Percentiles rank a stretch among this genome's conserved stretches.
Evolutionary conservation across 805 yeast species (phyloP).

Genomic region (Nakazawaea wyomingensis): DNA sequence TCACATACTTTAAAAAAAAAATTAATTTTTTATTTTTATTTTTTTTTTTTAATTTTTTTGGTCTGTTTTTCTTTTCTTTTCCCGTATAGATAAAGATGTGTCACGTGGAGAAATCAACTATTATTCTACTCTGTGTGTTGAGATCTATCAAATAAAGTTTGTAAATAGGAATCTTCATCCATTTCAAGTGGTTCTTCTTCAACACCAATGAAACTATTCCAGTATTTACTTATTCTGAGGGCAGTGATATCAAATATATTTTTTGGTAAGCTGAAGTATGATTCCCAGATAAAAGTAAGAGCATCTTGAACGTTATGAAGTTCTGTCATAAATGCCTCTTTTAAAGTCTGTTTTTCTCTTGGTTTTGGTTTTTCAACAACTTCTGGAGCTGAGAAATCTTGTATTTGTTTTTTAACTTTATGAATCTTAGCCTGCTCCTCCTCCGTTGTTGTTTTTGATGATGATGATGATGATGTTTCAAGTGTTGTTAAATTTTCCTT

Average conservation of each 20-base stretch:
- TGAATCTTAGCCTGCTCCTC: too few species aligned
- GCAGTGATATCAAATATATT: slow-evolving; percentile 48
- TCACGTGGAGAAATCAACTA: slow-evolving; percentile 2
- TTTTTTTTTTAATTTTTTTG: slow-evolving; percentile 3
- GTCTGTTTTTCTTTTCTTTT: slow-evolving; percentile 1
- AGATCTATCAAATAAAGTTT: slow-evolving; percentile 9
- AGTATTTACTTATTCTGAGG: slow-evolving; percentile 46
- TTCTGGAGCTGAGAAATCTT: slow-evolving; percentile 4
- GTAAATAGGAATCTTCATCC: slow-evolving; percentile 3
- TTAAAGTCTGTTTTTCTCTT: slow-evolving; percentile 13
- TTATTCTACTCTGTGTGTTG: background rate
- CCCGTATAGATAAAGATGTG: slow-evolving; percentile 1
- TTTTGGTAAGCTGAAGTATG: slow-evolving; percentile 69
- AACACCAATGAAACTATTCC: slow-evolving; percentile 77
- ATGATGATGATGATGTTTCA: too few species aligned
- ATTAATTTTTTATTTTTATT: slow-evolving; percentile 6
- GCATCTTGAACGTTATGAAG: slow-evolving; percentile 52
- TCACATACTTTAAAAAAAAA: slow-evolving; percentile 13
- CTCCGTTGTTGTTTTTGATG: too few species aligned
- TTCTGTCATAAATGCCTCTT: slow-evolving; percentile 47
- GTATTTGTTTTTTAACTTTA: slow-evolving; percentile 1
- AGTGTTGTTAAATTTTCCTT: slow-evolving; percentile 45
- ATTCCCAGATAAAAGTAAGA: slow-evolving; percentile 52
- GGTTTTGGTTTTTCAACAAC: background rate
- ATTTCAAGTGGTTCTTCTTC: slow-evolving; percentile 18